phyloP scores from a whole-genome alignment of 2,329 filamentous ascomycete genomes.

The Amesomyces nigricolor region DNA sequence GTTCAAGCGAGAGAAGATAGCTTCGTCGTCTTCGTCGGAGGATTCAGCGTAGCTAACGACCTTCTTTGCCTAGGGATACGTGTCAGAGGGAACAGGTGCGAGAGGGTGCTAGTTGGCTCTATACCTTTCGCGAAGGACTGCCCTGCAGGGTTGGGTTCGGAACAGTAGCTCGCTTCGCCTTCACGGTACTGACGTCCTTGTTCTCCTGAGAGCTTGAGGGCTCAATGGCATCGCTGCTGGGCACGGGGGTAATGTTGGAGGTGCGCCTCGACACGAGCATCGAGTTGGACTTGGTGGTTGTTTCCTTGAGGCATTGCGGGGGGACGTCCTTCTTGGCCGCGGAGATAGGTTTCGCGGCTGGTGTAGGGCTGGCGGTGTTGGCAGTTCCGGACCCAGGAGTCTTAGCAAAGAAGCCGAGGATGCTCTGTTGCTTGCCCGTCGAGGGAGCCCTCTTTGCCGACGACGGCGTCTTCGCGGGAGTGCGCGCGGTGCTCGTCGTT shows the following conservation, averaged over 20 bases:
- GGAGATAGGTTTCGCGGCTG: conserved; percentile 27
- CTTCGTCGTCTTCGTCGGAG: conserved; percentile 72
- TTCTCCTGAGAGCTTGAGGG: conserved; percentile 65
- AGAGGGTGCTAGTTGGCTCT: conserved; percentile 12
- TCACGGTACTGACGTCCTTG: conserved; percentile 43
- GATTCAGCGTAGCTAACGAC: conserved; percentile 78
- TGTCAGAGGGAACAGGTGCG: background rate
- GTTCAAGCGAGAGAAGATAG: conserved; percentile 52
- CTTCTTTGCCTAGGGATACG: conserved; percentile 42
- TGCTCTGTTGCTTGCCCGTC: conserved; percentile 60
- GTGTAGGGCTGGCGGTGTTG: conserved; percentile 28
- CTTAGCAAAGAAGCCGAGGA: conserved; percentile 76
- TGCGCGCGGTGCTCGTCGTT: conserved; percentile 29
- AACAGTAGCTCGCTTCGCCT: conserved; percentile 38
- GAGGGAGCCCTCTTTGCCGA: conserved; percentile 41
- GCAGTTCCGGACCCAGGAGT: conserved; percentile 37
- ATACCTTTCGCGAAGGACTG: conserved; percentile 77
- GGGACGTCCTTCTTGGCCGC: conserved; percentile 27
- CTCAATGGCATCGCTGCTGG: conserved; percentile 71
- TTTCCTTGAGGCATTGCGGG: conserved; percentile 41
- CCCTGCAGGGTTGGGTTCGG: conserved; percentile 44
- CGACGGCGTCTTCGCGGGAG: conserved; percentile 33
- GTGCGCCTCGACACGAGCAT: conserved; percentile 36
- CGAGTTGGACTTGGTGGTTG: conserved; percentile 42
- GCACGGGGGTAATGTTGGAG: conserved; percentile 61